Base-by-base conservation (phyloP, 805 yeast species). In the Spathaspora gorwiae region DNA sequence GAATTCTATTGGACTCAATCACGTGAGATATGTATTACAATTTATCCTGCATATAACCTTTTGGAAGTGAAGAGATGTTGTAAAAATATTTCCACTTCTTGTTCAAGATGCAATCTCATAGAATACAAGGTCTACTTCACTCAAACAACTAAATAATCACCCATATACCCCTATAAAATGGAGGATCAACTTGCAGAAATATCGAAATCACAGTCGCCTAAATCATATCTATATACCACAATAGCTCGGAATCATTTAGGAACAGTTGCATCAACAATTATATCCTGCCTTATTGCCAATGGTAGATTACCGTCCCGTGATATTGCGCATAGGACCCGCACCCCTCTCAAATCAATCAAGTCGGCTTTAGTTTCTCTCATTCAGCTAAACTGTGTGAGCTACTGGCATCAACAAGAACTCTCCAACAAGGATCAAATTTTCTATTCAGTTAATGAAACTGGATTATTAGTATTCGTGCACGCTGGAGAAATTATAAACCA, bases 321-420 rank as follows among this genome's bases (percentile, higher is more conserved):
- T 40, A 53, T 90, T 19, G 61, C 75, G 37, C 59, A 64, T 26
- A 64, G 66, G 42, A 68, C 83, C 2, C 63, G 66, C 7, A 59
- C 85, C 40, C 76, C 83, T 1, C 43, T 68, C 0, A 61, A 76
- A 11, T 64, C 75, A 11, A 79, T 87, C 14, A 82, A 82, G 51
- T 77, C 83, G 31, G 72, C 86, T 0, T 68, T 92, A 37, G 95
- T 87, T 5, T 78, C 90, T 7, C 67, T 92, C 55, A 73, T 90
- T 35, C 97, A 92, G 63, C 70, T 88, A 50, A 79, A 86, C 47
- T 85, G 95, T 61, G 81, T 87, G 8, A 75, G 75, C 24, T 80
- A 80, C 56, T 82, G 90, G 80, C 24, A 24, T 26, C 66, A 65
- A 13, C 85, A 80, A 27, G 50, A 46, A 2, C 57, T 52, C 40